These are phyloP conservation scores for Aspergillus bombycis DNA, from an alignment of 2,329 filamentous ascomycete genomes.

Conservation along the genomic window DNA sequence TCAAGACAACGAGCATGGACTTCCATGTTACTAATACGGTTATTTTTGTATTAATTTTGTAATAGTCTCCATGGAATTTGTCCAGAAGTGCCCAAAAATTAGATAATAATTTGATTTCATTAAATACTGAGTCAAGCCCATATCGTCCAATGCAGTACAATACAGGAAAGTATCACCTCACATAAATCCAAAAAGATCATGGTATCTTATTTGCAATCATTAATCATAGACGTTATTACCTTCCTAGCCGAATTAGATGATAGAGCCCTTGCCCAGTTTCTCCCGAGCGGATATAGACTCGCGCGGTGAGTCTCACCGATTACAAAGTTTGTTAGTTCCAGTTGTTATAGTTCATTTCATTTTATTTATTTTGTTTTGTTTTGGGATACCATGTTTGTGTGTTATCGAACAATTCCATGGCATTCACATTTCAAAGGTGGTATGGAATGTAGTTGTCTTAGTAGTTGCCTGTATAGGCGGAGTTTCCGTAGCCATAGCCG, in stretches of 20 bases:
- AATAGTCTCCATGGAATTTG: neutral
- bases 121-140: neutral
- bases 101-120: neutral
- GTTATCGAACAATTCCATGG: neutral
- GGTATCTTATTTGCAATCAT: slow-evolving; percentile 11
- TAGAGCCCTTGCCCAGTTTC: neutral
- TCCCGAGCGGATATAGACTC: neutral
- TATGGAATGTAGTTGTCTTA: slow-evolving; percentile 13
- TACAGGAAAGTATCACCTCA: slow-evolving; percentile 2
- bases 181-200: neutral
- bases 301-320: neutral
- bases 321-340: neutral
- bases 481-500: slow-evolving; percentile 35
- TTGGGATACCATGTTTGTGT: neutral
- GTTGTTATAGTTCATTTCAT: too few species aligned
- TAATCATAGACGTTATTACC: slow-evolving; percentile 4
- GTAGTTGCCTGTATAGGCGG: slow-evolving; percentile 37
- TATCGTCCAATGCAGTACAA: neutral
- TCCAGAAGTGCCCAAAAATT: neutral
- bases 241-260: neutral
- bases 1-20: neutral
- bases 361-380: neutral
- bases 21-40: neutral
- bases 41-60: neutral
- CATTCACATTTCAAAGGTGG: neutral